Evolutionary conservation across 352 stramenopile species (phyloP).

Genomic region (Globisporangium irregulare): DNA sequence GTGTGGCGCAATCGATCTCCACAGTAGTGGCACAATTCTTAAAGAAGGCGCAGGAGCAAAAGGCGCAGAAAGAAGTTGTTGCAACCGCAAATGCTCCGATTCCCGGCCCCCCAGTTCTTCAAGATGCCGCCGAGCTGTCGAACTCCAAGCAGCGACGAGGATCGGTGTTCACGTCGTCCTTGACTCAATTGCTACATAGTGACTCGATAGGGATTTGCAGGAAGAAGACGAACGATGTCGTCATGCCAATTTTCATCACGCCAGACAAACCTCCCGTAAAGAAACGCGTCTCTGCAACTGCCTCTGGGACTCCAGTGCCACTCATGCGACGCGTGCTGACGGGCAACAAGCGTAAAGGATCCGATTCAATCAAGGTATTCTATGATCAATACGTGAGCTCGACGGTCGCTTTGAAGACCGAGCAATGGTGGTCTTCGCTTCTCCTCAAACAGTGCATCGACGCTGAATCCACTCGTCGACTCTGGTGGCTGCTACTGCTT

Average conservation of each 20-base stretch:
- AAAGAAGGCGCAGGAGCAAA: slow-evolving; percentile 19
- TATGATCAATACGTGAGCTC: slow-evolving; percentile 20
- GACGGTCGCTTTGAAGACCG: not conserved
- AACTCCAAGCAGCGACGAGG: not conserved
- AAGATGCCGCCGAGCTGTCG: not conserved
- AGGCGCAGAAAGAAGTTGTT: slow-evolving; percentile 6
- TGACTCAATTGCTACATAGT: slow-evolving; percentile 3
- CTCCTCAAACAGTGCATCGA: slow-evolving; percentile 41
- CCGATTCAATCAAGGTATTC: slow-evolving; percentile 16
- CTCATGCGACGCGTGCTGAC: slow-evolving; percentile 23
- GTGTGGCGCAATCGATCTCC: slow-evolving; percentile 31
- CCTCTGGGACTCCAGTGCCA: not conserved
- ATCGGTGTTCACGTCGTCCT: not conserved
- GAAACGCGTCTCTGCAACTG: not conserved
- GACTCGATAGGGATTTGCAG: not conserved
- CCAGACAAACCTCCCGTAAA: not conserved
- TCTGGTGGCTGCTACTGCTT: slow-evolving; percentile 51
- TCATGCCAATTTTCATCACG: slow-evolving; percentile 6
- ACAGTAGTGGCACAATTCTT: slow-evolving; percentile 21
- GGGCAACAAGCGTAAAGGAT: slow-evolving; percentile 13
- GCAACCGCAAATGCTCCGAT: not conserved
- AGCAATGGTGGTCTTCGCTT: slow-evolving; percentile 16
- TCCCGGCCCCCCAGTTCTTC: not conserved
- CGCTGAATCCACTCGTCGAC: slow-evolving; percentile 36
- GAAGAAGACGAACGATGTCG: slow-evolving; percentile 11